Base-by-base conservation (phyloP, 805 yeast genomes). In the Yarrowia porcina region DNA sequence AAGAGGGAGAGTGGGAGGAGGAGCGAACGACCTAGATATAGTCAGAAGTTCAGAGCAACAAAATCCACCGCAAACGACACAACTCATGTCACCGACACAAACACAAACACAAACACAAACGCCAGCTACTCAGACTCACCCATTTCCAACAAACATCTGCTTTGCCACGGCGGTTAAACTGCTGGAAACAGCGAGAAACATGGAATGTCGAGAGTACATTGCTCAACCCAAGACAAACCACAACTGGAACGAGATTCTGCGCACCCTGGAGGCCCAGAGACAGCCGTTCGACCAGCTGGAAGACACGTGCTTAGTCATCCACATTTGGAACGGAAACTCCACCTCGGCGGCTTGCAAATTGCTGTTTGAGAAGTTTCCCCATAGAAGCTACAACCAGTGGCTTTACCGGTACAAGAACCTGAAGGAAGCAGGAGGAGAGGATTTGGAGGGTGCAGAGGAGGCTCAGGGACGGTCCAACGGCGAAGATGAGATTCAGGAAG, bases 311-410 rank as follows among this genome's bases (percentile, higher is more conserved):
- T 18, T 52, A 18, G 32, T 52, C 17, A 33, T 52, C n/a, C 59
- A 52, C 44, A 52, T 52, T 18, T 52, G 59, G 59, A 52, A 52
- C 59, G 59, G 59, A 3, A 52, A 52, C 44, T 52, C 59, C 4
- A 52, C 59, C 15, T 52, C 59, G 10, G 59, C 59, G 8, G 59
- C 59, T 4, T 52, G 59, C 44, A 52, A 52, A 8, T 13, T 52
- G 44, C 35, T 52, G 23, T 36, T 35, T 6, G 59, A 52, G 10
- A 52, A 52, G 44, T 52, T 52, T 35, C 59, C 59, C 23, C 59
- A 52, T 25, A n/a, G 59, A 23, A 23, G 33, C 23, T 52, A 52
- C 59, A 52, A 52, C 33, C 59, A 52, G 59, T 52, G 59, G 59
- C 35, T 52, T 9, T 52, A 52, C 33, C 36, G 59, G 33, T 52